Evolutionary conservation across 2,329 filamentous ascomycete genomes (phyloP).

Genomic region (Alternaria postmessia): DNA sequence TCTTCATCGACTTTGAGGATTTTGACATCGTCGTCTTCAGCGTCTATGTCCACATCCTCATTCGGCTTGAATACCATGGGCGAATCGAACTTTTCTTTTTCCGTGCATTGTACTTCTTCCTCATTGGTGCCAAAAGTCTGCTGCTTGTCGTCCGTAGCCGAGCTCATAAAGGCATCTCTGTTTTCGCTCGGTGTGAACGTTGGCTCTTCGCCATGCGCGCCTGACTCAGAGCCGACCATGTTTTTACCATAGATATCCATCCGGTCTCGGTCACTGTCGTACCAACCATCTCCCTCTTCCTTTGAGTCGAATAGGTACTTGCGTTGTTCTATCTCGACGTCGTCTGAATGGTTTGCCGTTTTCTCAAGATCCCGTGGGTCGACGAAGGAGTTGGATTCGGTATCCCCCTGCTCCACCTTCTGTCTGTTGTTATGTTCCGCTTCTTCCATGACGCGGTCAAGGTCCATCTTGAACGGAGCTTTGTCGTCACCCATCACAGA

Average conservation of each 20-base stretch:
- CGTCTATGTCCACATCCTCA: background rate
- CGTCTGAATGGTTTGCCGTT: background rate
- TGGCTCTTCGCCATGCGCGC: background rate
- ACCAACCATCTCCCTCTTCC: background rate
- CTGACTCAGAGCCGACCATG: background rate
- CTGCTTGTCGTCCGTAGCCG: background rate
- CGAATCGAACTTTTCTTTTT: background rate
- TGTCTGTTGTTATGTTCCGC: background rate
- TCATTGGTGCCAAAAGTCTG: background rate
- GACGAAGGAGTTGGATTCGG: background rate
- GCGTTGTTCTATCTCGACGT: background rate
- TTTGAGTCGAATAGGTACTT: background rate
- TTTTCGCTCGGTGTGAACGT: background rate
- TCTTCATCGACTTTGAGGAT: background rate
- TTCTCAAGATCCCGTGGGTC: background rate
- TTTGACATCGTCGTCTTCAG: background rate
- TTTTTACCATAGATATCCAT: background rate
- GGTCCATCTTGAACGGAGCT: background rate
- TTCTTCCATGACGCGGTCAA: background rate
- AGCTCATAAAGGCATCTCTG: background rate
- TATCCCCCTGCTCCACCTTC: background rate
- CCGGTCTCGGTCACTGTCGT: background rate
- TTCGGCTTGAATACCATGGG: background rate
- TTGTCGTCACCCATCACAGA: background rate
- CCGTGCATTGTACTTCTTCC: background rate